Base-by-base conservation (phyloP, 2,329 filamentous ascomycete genomes). In the Xylaria arbuscula region DNA sequence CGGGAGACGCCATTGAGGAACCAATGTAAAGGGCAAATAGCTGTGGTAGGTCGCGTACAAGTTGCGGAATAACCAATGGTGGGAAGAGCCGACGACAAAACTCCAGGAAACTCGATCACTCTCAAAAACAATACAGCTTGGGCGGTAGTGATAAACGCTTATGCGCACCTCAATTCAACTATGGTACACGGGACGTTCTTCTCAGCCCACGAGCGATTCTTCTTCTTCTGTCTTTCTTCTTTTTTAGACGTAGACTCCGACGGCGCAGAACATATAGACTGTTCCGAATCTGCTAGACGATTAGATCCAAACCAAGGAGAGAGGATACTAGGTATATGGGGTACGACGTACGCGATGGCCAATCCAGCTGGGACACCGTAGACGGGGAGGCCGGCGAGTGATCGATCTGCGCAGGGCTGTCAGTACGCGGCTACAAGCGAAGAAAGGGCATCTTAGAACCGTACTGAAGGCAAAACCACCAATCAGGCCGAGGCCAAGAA, bases 181-280 rank as follows among this genome's bases (percentile, higher is more conserved):
- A 83, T 79, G 75, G 73, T 82, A 83, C 79, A 83, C 76, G 73
- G 75, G 72, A 74, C 62, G 69, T 64, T 72, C 68, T 73, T 65
- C 60, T 70, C 65, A 66, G 71, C 62, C 72, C 69, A 68, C 53
- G 64, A 66, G 70, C 62, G 62, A 68, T 69, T 70, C 74, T 73
- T 71, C 69, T 45, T 45, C 15, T n/a, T 45, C n/a, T 17, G 13
- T 45, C 13, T 85, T 75, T 68, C 66, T 68, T 47, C 64, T 50
- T 71, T 55, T 58, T 83, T 89, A 99, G 81, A 99, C 93, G 90
- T 99, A 98, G 79, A 99, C 96, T 80, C 96, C 96, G 80, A 96
- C 96, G 69, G 94, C 96, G 83, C 96, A 99, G 83, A 99, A 98
- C 92, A 98, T 97, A 83, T 96, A 98, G 54, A 99, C 94, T 59